These are phyloP conservation scores for Acanthamoeba lenticulata DNA, from an alignment of 208 protist genomes.

Conservation along the genomic window DNA sequence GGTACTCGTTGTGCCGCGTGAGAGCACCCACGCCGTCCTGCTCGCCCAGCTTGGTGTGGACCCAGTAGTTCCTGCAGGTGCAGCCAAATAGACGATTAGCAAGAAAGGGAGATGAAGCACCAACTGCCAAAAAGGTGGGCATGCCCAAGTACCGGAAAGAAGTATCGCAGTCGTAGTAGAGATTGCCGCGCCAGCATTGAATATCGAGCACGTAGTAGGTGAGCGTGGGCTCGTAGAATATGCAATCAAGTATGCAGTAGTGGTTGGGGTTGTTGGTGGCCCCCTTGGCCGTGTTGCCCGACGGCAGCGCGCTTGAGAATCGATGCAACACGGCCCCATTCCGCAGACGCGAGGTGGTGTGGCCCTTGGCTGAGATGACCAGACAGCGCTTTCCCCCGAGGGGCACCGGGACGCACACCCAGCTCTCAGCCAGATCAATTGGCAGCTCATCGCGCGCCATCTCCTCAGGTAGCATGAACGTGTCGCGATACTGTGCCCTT, in stretches of 20 bases:
- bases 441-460: constrained; percentile 38
- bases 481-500: background rate
- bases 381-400: constrained; percentile 47
- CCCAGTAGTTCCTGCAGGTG: constrained; percentile 41
- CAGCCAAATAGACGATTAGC: background rate
- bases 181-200: constrained; percentile 76
- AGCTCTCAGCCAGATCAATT: background rate
- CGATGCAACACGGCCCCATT: constrained; percentile 44
- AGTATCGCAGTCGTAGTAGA: constrained; percentile 80
- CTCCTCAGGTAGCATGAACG: constrained; percentile 47
- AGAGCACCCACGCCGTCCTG: background rate
- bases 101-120: background rate
- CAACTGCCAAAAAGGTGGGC: background rate
- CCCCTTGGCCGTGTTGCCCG: constrained; percentile 18
- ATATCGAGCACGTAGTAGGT: constrained; percentile 80
- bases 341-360: constrained; percentile 21
- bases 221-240: constrained; percentile 24
- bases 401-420: constrained; percentile 38
- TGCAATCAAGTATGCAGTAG: constrained; percentile 78
- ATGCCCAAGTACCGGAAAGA: constrained; percentile 79
- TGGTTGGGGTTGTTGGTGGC: constrained; percentile 19
- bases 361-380: constrained; percentile 49
- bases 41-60: constrained; percentile 41
- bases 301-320: background rate
- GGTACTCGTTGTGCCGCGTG: constrained; percentile 23